A percentile compares a stretch with the other conserved stretches of the same genome.
Conservation (phyloP, 169 alveolate genomes). For the Babesia bovis region DNA sequence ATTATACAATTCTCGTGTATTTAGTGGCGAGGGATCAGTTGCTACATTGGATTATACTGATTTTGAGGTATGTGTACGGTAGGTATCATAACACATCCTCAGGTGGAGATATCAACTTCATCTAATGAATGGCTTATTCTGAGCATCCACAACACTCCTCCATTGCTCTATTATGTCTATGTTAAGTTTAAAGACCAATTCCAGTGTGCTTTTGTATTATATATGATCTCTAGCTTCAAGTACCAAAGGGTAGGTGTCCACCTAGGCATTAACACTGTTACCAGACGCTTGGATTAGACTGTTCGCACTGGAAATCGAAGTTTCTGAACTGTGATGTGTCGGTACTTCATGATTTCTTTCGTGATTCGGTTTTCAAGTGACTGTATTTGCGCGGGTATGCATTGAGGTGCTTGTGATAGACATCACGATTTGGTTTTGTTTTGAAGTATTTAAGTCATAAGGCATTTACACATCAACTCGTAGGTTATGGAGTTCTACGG, state of each 20-base stretch:
- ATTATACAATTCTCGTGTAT: constrained; percentile 18
- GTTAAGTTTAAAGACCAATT: constrained; percentile 28
- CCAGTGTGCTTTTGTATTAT: constrained; percentile 15
- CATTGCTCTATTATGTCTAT: constrained; percentile 15
- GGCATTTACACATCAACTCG: no score
- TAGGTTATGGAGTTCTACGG: no score
- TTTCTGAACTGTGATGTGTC: constrained; percentile 11
- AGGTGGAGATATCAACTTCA: constrained; percentile 41
- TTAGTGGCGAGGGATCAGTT: not conserved
- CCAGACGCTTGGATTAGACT: constrained; percentile 7
- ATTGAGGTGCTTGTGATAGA: constrained; percentile 27
- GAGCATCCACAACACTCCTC: constrained; percentile 33
- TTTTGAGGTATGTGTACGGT: constrained; percentile 31
- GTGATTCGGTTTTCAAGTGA: not conserved
- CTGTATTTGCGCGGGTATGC: constrained; percentile 18
- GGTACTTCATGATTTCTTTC: constrained; percentile 2
- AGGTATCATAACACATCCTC: not conserved
- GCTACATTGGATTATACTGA: constrained; percentile 19
- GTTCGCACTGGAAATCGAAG: not conserved
- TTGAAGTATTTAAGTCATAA: not conserved
- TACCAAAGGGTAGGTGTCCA: constrained; percentile 42
- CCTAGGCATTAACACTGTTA: not conserved
- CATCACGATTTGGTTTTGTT: not conserved
- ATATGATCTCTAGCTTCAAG: constrained; percentile 21
- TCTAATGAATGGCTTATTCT: constrained; percentile 15